Conservation (phyloP, 2,329 filamentous ascomycete species). For the Penicillium frequentans region DNA sequence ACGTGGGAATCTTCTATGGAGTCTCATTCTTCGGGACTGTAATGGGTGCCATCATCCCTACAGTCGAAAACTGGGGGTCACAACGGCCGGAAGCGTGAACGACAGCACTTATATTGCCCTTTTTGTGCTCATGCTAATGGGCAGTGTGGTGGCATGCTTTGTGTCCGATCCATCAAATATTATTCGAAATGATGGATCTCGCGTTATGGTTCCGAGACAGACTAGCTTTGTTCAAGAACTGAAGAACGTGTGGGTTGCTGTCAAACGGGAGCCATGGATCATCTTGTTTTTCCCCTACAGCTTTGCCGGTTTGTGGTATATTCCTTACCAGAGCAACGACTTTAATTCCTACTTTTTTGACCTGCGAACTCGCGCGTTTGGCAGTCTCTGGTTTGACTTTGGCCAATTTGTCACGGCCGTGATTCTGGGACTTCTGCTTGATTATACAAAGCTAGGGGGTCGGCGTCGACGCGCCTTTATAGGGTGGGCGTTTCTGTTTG, state of each 20-base stretch:
- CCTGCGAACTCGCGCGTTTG: slow-evolving; percentile 22
- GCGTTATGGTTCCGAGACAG: slow-evolving; percentile 28
- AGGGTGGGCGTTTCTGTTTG: no score
- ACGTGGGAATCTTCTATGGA: slow-evolving; percentile 82
- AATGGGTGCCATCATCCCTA: slow-evolving; percentile 59
- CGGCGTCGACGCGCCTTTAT: slow-evolving; percentile 9
- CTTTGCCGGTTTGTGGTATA: slow-evolving; percentile 23
- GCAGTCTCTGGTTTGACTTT: slow-evolving; percentile 21
- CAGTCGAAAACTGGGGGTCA: slow-evolving; percentile 24
- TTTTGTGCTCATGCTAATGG: slow-evolving; percentile 67
- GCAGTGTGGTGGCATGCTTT: slow-evolving; percentile 61
- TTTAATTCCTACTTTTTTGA: slow-evolving; percentile 23
- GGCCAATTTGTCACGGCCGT: slow-evolving; percentile 21
- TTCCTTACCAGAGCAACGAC: slow-evolving; percentile 25
- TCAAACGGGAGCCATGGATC: slow-evolving; percentile 20
- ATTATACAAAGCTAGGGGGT: slow-evolving; percentile 15
- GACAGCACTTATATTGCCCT: slow-evolving; percentile 75
- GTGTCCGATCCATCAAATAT: slow-evolving; percentile 67
- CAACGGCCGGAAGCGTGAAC: slow-evolving; percentile 21
- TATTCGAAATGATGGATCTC: slow-evolving; percentile 67
- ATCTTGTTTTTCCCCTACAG: slow-evolving; percentile 22
- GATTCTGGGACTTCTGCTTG: slow-evolving; percentile 16
- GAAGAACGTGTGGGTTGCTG: slow-evolving; percentile 14
- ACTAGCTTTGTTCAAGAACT: slow-evolving; percentile 22
- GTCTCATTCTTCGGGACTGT: slow-evolving; percentile 84